Conservation (phyloP, 2,329 filamentous ascomycete species). For the Pseudogymnoascus sp. region DNA sequence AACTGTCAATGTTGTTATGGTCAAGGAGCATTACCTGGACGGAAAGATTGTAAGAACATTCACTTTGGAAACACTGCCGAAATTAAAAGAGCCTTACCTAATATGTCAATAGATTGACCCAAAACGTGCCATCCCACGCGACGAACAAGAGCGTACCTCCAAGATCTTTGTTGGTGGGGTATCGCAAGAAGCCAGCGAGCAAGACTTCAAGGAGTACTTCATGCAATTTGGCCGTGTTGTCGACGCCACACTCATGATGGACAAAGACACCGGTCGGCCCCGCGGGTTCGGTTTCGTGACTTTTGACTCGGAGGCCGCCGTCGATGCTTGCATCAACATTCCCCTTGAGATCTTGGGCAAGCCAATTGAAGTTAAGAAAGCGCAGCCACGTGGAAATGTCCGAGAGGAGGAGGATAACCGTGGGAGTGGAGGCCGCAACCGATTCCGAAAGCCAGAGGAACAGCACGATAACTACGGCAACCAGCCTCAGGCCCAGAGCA, state of each 20-base stretch:
- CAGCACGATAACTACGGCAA: constrained; percentile 37
- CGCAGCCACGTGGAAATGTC: constrained; percentile 88
- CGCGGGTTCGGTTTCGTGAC: constrained; percentile 97
- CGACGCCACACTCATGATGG: constrained; percentile 98
- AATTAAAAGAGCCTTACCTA: constrained; percentile 1
- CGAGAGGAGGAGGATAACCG: constrained; percentile 76
- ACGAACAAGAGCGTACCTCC: constrained; percentile 95
- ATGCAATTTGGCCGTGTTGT: constrained; percentile 92
- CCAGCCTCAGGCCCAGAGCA: constrained; percentile 25
- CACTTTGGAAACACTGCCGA: constrained; percentile 22
- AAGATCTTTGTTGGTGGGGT: constrained; percentile 99
- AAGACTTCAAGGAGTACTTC: constrained; percentile 95
- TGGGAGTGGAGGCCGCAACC: constrained; percentile 44
- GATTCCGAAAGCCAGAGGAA: constrained; percentile 47
- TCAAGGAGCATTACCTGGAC: constrained; percentile 96
- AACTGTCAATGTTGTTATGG: constrained; percentile 98
- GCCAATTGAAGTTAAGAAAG: constrained; percentile 96
- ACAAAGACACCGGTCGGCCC: constrained; percentile 96
- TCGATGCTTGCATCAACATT: constrained; percentile 78
- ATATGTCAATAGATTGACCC: constrained; percentile 69
- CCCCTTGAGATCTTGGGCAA: constrained; percentile 91
- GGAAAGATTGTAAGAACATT: constrained; percentile 79
- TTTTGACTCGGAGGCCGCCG: constrained; percentile 90
- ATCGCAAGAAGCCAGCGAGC: constrained; percentile 91
- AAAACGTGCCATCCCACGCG: constrained; percentile 90